phyloP scores from a whole-genome alignment of 2,329 filamentous ascomycete species.

The Fusarium euwallaceae region DNA sequence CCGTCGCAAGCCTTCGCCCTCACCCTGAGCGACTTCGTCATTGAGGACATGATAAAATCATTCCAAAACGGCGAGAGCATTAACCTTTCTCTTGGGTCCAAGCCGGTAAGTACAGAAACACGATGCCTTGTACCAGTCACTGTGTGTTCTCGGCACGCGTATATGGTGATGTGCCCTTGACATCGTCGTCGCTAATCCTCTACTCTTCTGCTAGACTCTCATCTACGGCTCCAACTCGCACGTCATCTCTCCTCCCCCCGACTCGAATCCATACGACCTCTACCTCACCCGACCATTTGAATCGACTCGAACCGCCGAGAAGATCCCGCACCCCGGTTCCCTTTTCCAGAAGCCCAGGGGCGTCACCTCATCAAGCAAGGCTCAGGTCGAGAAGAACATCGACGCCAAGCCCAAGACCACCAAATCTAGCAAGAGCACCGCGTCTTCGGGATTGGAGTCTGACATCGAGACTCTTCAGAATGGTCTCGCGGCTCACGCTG shows the following conservation, averaged over 20 bases:
- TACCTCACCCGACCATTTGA: constrained; percentile 67
- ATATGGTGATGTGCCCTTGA: not conserved
- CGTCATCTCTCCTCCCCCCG: constrained; percentile 58
- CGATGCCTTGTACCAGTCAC: not conserved
- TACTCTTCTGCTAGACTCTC: constrained; percentile 59
- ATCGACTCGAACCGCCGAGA: constrained; percentile 60
- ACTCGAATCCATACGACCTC: constrained; percentile 67
- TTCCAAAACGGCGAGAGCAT: constrained; percentile 69
- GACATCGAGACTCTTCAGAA: constrained; percentile 65
- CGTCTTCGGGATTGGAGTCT: constrained; percentile 60
- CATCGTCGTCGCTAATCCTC: constrained; percentile 31
- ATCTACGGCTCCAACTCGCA: constrained; percentile 66
- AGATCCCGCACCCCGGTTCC: constrained; percentile 65
- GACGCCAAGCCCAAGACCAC: constrained; percentile 49
- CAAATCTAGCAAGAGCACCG: constrained; percentile 51
- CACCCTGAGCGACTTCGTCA: constrained; percentile 67
- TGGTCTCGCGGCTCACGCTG: constrained; percentile 53
- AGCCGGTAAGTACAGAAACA: constrained; percentile 65
- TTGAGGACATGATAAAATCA: constrained; percentile 73
- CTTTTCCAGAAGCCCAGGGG: constrained; percentile 60
- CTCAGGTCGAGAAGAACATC: constrained; percentile 47
- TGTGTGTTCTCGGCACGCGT: not conserved
- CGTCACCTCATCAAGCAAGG: constrained; percentile 31
- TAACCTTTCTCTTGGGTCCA: constrained; percentile 68
- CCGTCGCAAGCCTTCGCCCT: constrained; percentile 70